Evolutionary conservation across 225 moss, liverwort and hornwort species (phyloP), one percentile per base, ranked within the genome.

Genomic region (Bryoerythrophyllum caledonicum): DNA sequence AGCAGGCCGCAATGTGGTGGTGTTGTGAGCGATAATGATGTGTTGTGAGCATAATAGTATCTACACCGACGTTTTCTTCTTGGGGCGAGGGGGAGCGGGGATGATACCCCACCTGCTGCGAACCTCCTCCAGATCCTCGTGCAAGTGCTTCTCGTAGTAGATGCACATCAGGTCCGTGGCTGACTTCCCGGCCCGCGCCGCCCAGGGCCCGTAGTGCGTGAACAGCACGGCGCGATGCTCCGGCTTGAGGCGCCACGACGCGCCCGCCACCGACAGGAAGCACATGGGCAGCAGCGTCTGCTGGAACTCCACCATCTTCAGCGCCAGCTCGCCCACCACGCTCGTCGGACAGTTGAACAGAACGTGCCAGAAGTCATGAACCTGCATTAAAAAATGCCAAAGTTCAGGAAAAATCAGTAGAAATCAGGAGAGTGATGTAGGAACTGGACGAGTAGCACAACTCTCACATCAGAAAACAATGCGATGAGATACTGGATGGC

Each of bases 271-370:
- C 24, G 99, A 93, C 54, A 99, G 78, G 64, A 95, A 95, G 84
- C 95, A 95, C 99, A 99, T 99, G 4, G 99, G 99, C 74, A 99
- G 74, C 15, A 95, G 80, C 13, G 95, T 95, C 73, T 99, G 99
- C 93, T 95, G 87, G 65, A 99, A 99, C 81, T 99, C 99, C 40
- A 99, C 89, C 99, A 99, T 93, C 82, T 99, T 99, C 13, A 99
- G 85, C 25, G 95, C 95, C 73, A 99, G 73, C 68, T 99, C 99
- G n/a, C 99, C 99, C 44, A 90, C 69, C 7, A 99, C 90, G 73
- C 84, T 88, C 10, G 99, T 99, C 27, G 91, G 99, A 68, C 93
- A 83, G 41, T 86, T 84, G 71, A 99, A 99, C 25, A 99, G 82
- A 52, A 93, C 91, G 65, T 99, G 99, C 99, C 99, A 99, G 65